Evolutionary conservation across 768 basidiomycete genomes (phyloP).

Genomic region (Boletus edulis): DNA sequence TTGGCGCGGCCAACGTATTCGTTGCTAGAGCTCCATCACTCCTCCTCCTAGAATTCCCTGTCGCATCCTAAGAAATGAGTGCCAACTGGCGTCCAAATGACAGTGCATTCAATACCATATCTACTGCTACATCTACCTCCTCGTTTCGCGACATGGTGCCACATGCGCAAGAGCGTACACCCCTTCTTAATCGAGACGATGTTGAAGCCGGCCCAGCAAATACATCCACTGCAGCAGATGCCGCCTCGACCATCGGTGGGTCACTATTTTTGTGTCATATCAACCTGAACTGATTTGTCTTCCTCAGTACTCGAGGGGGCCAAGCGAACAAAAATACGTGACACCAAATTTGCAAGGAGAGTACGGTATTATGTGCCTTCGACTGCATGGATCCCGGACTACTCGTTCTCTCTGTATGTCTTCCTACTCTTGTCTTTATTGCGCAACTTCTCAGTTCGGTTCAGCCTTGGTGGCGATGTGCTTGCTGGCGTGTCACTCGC

Average conservation of each 20-base stretch:
- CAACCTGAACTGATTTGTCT: neutral
- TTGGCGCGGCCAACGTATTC: no score
- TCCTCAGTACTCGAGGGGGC: constrained; percentile 7
- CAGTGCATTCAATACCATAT: constrained; percentile 20
- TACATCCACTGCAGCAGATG: constrained; percentile 13
- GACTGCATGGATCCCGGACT: constrained; percentile 75
- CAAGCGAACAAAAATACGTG: constrained; percentile 16
- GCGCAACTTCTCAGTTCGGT: neutral
- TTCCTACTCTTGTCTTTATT: neutral
- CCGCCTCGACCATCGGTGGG: constrained; percentile 20
- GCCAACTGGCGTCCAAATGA: constrained; percentile 1
- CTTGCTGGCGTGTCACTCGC: constrained; percentile 85
- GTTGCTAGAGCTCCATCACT: neutral
- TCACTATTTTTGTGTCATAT: neutral
- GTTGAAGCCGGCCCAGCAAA: constrained; percentile 24
- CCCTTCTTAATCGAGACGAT: constrained; percentile 25
- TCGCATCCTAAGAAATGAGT: constrained; percentile 12
- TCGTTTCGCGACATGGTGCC: constrained; percentile 24
- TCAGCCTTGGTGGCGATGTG: constrained; percentile 65
- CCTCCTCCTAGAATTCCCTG: neutral
- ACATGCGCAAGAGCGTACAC: constrained; percentile 19
- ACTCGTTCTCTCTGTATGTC: constrained; percentile 64
- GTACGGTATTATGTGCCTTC: constrained; percentile 78
- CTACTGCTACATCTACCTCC: constrained; percentile 26
- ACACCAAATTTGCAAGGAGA: constrained; percentile 43